Evolutionary conservation across 2,329 filamentous ascomycete genomes (phyloP).

Genomic region (Aspergillus sp.): DNA sequence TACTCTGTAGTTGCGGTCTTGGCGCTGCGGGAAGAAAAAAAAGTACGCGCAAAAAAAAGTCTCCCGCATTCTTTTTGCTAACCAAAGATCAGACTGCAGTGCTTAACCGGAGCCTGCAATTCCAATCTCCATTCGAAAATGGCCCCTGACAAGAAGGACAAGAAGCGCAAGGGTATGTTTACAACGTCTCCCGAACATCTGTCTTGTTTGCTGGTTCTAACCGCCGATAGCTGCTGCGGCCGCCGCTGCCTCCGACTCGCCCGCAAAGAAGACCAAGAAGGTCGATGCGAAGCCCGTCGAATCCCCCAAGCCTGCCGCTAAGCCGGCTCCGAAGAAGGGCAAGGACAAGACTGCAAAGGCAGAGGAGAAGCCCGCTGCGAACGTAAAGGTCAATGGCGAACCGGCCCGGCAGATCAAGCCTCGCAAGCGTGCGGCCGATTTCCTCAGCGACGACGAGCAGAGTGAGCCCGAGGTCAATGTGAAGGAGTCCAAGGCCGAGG

Average conservation of each 20-base stretch:
- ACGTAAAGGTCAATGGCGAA: constrained; percentile 33
- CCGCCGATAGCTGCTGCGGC: constrained; percentile 30
- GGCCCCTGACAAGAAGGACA: constrained; percentile 54
- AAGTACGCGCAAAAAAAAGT: constrained; percentile 34
- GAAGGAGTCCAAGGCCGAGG: constrained; percentile 16
- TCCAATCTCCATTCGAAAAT: constrained; percentile 37
- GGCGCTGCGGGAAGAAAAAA: constrained; percentile 16
- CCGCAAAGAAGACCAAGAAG: constrained; percentile 62
- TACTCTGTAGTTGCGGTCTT: constrained; percentile 18
- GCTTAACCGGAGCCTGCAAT: constrained; percentile 31
- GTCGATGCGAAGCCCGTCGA: constrained; percentile 34
- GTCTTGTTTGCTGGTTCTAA: constrained; percentile 5
- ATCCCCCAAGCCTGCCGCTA: constrained; percentile 26
- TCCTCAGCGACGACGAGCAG: constrained; percentile 44
- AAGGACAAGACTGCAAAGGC: constrained; percentile 20
- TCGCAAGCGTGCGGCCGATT: constrained; percentile 50
- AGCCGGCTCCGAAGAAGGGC: constrained; percentile 34
- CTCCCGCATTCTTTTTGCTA: constrained; percentile 19
- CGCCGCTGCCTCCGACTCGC: constrained; percentile 43
- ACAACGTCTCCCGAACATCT: not conserved
- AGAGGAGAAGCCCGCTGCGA: constrained; percentile 23
- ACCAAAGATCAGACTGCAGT: constrained; percentile 6
- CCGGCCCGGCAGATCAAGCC: constrained; percentile 38
- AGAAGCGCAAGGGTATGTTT: constrained; percentile 46
- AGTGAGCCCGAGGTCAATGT: constrained; percentile 23